These are phyloP conservation scores for Ceratonia siliqua DNA, from an alignment of 306 rosid genomes.

Conservation along the genomic window DNA sequence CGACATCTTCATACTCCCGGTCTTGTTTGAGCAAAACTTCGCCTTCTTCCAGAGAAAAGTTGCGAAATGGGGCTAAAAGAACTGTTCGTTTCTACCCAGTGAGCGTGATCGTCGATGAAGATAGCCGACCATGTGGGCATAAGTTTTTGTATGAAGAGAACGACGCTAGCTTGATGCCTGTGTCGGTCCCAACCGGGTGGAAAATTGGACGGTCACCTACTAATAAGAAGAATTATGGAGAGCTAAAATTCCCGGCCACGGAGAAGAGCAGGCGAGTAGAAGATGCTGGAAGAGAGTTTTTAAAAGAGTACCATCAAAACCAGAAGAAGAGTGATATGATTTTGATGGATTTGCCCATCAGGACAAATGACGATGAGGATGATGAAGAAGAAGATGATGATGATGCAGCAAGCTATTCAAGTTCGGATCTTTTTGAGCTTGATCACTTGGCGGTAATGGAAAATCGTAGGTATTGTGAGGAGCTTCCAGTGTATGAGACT, in stretches of 20 bases:
- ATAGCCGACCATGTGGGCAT: slow-evolving; percentile 62
- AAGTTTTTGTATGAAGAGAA: slow-evolving; percentile 55
- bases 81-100: slow-evolving; percentile 82
- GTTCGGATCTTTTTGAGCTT: slow-evolving; percentile 96
- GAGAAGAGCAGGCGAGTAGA: slow-evolving; percentile 46
- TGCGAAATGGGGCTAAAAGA: slow-evolving; percentile 55
- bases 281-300: slow-evolving; percentile 49
- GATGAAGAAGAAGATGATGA: slow-evolving; percentile 43
- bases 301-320: slow-evolving; percentile 56
- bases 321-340: slow-evolving; percentile 43
- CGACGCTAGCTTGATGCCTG: slow-evolving; percentile 35
- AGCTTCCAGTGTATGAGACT: slow-evolving; percentile 92
- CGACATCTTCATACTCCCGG: slow-evolving; percentile 73
- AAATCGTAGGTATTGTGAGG: slow-evolving; percentile 55
- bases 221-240: slow-evolving; percentile 37
- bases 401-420: slow-evolving; percentile 73
- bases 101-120: slow-evolving; percentile 73
- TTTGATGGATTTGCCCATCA: slow-evolving; percentile 34
- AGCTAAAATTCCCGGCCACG: slow-evolving; percentile 28
- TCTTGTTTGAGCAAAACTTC: slow-evolving; percentile 82
- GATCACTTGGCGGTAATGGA: slow-evolving; percentile 63
- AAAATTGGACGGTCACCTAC: slow-evolving; percentile 50
- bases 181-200: slow-evolving; percentile 61
- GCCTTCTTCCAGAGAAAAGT: slow-evolving; percentile 53
- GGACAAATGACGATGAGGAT: not conserved